phyloP scores from a whole-genome alignment of 148 eudicot genomes.

The Chenopodium quinoa region DNA sequence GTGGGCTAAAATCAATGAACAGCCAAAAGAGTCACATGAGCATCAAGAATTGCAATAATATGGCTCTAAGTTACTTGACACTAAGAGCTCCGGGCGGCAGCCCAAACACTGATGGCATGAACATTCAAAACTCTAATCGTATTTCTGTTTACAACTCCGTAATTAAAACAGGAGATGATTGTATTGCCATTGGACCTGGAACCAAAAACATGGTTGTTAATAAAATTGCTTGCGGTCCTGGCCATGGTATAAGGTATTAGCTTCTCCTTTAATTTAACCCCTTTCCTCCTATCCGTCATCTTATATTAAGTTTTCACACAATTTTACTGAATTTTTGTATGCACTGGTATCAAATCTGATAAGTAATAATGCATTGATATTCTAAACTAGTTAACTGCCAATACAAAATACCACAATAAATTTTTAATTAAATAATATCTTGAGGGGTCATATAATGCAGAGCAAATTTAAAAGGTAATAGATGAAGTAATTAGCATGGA shows the following conservation, averaged over 20 bases:
- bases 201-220: conserved; percentile 39
- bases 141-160: conserved; percentile 29
- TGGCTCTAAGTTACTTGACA: conserved; percentile 30
- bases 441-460: too few species aligned
- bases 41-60: conserved; percentile 33
- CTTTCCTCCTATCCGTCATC: too few species aligned
- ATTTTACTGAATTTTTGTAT: too few species aligned
- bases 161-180: conserved; percentile 60
- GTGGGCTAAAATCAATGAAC: conserved; percentile 41
- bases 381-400: too few species aligned
- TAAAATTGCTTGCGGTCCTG: conserved; percentile 59
- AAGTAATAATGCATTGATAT: too few species aligned
- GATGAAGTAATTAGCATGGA: too few species aligned
- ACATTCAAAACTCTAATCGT: conserved; percentile 38
- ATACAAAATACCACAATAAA: too few species aligned
- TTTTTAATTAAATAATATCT: too few species aligned
- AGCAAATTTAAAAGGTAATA: too few species aligned
- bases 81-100: conserved; percentile 53
- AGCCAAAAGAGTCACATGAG: conserved; percentile 51
- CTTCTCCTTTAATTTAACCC: too few species aligned
- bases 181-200: conserved; percentile 59
- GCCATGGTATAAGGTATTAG: conserved; percentile 67
- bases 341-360: too few species aligned
- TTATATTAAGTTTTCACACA: too few species aligned
- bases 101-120: conserved; percentile 72